Evolutionary conservation across 208 protist genomes (phyloP).

Genomic region (Acanthamoeba triangularis): DNA sequence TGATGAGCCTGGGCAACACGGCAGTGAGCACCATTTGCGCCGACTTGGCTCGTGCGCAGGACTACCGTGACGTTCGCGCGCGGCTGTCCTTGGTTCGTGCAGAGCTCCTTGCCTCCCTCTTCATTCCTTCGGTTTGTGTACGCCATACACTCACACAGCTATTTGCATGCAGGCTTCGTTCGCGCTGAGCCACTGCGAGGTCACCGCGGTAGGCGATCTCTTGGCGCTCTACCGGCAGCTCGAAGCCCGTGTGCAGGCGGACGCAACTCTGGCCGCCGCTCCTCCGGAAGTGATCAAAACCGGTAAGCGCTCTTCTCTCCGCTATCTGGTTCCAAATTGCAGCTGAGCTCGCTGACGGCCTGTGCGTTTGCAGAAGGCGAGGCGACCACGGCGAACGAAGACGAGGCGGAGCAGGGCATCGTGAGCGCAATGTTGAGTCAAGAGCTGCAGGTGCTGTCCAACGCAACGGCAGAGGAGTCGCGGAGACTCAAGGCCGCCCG

Average conservation of each 20-base stretch:
- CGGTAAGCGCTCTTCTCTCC: too few species aligned
- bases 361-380: neutral
- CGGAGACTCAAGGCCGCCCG: neutral
- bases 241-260: neutral
- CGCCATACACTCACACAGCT: too few species aligned
- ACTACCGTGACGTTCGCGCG: neutral
- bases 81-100: neutral
- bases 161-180: neutral
- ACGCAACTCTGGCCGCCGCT: neutral
- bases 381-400: neutral
- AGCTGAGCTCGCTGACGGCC: too few species aligned
- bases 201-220: conserved; percentile 14
- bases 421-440: neutral
- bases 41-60: conserved; percentile 8
- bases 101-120: too few species aligned
- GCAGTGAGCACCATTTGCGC: neutral
- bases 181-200: neutral
- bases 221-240: conserved; percentile 41
- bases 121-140: neutral
- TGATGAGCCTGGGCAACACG: neutral
- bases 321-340: too few species aligned
- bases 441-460: neutral
- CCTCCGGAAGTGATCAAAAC: neutral
- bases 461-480: neutral
- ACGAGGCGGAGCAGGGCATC: neutral